These are phyloP conservation scores for Fraxinus velutina DNA, from an alignment of 305 asterid species.

Conservation along the genomic window DNA sequence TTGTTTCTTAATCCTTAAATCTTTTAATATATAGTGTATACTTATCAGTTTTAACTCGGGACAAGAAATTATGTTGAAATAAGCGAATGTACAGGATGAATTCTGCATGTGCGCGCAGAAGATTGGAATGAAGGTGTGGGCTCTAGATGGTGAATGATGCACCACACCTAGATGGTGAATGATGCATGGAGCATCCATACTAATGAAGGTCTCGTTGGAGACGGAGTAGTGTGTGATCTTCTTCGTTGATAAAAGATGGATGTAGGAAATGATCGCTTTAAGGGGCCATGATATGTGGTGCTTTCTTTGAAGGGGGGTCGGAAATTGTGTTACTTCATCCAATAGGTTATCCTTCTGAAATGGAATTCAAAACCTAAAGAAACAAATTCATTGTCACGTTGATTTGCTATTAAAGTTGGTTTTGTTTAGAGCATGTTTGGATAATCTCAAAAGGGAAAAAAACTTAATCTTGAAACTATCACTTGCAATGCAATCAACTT, in stretches of 20 bases:
- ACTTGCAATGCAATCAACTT: background rate
- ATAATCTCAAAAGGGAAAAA: background rate
- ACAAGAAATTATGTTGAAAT: background rate
- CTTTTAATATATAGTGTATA: background rate
- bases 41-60: background rate
- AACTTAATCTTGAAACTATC: background rate
- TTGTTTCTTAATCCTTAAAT: background rate
- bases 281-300: background rate
- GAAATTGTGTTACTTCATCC: background rate
- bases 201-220: background rate
- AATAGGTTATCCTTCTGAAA: background rate
- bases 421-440: background rate
- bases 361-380: background rate
- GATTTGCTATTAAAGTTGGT: background rate
- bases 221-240: background rate
- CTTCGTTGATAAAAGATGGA: background rate
- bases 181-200: background rate
- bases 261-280: background rate
- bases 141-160: background rate
- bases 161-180: background rate
- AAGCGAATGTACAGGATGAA: background rate
- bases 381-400: background rate
- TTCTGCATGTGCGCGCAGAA: background rate
- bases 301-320: background rate
- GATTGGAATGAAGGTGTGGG: background rate